Evolutionary conservation across 2,329 filamentous ascomycete species (phyloP).

Genomic region (Akanthomyces dipterigenus): DNA sequence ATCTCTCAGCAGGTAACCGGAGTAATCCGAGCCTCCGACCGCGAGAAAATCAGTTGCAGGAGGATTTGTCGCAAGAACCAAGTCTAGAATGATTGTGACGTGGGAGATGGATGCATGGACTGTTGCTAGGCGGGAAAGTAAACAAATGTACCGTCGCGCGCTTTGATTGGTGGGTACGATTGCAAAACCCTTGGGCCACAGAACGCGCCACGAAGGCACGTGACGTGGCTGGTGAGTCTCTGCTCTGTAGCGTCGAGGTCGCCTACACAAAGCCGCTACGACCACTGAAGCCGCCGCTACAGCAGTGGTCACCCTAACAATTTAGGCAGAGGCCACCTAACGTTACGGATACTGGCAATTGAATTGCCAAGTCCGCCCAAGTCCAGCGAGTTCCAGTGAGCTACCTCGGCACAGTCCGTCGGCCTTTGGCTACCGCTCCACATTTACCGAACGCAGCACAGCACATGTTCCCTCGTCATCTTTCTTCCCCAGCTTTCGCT

Average conservation of each 20-base stretch:
- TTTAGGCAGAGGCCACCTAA: no score
- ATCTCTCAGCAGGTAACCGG: conserved; percentile 10
- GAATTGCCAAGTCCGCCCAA: not conserved
- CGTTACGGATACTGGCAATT: no score
- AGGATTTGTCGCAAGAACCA: conserved; percentile 12
- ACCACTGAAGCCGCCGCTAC: not conserved
- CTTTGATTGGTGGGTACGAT: conserved; percentile 14
- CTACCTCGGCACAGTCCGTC: conserved; percentile 24
- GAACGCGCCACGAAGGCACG: conserved; percentile 18
- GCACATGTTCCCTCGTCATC: conserved; percentile 24
- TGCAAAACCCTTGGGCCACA: no score
- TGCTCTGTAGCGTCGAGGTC: no score
- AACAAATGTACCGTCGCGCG: conserved; percentile 27
- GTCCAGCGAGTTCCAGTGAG: conserved; percentile 9
- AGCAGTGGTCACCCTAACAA: no score
- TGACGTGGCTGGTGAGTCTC: conserved; percentile 15
- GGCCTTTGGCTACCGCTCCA: conserved; percentile 17
- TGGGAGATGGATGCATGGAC: conserved; percentile 2
- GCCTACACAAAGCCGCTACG: not conserved
- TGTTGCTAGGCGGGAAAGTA: conserved; percentile 37
- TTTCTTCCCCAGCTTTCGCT: conserved; percentile 9
- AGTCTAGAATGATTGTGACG: conserved; percentile 10
- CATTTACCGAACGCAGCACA: conserved; percentile 23
- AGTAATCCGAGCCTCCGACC: conserved; percentile 6
- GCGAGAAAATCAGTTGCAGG: not conserved